Evolutionary conservation across 2,329 filamentous ascomycete genomes (phyloP), one percentile per base, ranked within the genome.

Genomic region (Drechslerella stenobrocha): DNA sequence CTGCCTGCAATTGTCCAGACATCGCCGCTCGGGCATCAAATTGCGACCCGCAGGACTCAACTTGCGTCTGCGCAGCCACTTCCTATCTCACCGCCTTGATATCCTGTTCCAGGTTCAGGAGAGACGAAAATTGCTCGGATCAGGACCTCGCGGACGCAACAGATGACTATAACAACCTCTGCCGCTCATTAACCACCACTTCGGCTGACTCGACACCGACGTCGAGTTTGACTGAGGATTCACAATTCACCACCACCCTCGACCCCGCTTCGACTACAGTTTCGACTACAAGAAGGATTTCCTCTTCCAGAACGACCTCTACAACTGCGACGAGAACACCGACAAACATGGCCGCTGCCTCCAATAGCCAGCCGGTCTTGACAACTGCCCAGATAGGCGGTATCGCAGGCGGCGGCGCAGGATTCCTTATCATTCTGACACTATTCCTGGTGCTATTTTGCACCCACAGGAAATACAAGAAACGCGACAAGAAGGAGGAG

Each of bases 401-500:
- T 11, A 42, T 67, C 22, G 63, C 44, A 23, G 63, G 63, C 18
- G 63, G 63, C 22, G 46, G 48, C 9, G 63, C 37, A 20, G 63
- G 55, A 8, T 24, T 60, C n/a, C n/a, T n/a, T 5, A 20, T 67
- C 2, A 18, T 67, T 23, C 8, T 67, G 6, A 28, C 52, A 26
- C 35, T 35, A 1, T 15, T 60, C 11, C 6, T 55, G 7, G 24
- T 30, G 6, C 30, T 67, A 9, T 60, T 51, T 23, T 42, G 26
- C 28, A 67, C 37, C 20, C 51, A 23, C 2, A 48, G 63, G 18
- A 60, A 20, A 7, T 67, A 67, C 23, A 67, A 55, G 37, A 67
- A 67, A 30, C 51, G 51, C 26, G 63, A 84, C 42, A 60, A 67
- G 37, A 60, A 56, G 23, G 50, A 59, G 13, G 55, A 60, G 9